A percentile compares a stretch with the other conserved stretches of the same genome.
Evolutionary conservation across 352 stramenopile species (phyloP).

Genomic region (Achlya hypogyna): DNA sequence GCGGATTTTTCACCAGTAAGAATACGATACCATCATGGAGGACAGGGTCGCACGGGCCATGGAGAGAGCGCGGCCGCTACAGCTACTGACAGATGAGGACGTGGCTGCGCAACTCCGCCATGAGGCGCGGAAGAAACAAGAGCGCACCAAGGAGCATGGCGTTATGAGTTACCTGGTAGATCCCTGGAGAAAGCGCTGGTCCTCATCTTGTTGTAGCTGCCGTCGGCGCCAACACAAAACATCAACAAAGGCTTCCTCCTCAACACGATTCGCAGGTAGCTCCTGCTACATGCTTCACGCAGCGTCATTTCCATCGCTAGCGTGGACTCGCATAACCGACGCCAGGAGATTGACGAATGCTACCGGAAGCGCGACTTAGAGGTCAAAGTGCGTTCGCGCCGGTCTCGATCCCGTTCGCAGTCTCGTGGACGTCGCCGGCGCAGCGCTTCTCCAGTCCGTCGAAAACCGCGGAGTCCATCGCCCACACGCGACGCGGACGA

Average conservation of each 20-base stretch:
- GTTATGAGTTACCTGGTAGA: slow-evolving; percentile 12
- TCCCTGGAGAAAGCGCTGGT: neutral
- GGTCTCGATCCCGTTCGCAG: slow-evolving; percentile 1
- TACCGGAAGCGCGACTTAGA: slow-evolving; percentile 9
- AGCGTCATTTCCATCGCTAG: neutral
- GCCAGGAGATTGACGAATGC: slow-evolving; percentile 11
- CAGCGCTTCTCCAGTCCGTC: neutral
- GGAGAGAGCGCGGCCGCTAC: neutral
- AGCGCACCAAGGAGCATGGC: neutral
- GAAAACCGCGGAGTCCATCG: neutral
- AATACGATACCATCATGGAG: neutral
- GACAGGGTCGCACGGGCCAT: neutral
- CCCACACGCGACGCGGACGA: neutral
- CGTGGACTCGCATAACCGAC: neutral
- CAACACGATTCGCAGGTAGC: slow-evolving; percentile 8
- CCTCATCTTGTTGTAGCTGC: neutral
- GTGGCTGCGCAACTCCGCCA: neutral
- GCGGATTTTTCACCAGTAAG: neutral
- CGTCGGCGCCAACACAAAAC: neutral
- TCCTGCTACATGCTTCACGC: neutral
- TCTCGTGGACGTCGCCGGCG: neutral
- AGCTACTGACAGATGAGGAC: slow-evolving; percentile 1
- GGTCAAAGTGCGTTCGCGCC: neutral
- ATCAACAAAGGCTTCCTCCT: slow-evolving; percentile 19
- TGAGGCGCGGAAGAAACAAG: neutral